A percentile compares a stretch with the other conserved stretches of the same genome.
These are phyloP conservation scores for Aquilaria malaccensis DNA, from an alignment of 345 rosid genomes.

Conservation along the genomic window DNA sequence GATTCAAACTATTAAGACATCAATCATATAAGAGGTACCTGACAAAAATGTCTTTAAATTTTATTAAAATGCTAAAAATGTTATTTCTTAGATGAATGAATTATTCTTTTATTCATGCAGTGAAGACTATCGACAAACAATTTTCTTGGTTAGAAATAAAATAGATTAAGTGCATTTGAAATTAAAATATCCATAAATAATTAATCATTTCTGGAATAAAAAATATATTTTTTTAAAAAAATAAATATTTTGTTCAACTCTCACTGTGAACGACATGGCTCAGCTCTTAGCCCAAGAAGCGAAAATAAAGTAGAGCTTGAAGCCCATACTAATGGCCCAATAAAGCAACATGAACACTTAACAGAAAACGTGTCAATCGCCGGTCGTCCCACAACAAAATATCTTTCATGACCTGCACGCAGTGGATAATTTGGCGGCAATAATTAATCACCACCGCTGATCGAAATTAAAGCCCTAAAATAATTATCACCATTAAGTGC, in stretches of 20 bases:
- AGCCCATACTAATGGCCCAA: too few species aligned
- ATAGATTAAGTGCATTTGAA: too few species aligned
- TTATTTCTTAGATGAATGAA: too few species aligned
- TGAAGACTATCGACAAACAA: too few species aligned
- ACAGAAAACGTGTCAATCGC: neutral
- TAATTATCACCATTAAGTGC: slow-evolving; percentile 5
- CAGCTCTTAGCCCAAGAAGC: neutral
- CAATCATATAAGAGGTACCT: too few species aligned
- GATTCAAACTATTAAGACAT: too few species aligned
- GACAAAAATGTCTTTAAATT: too few species aligned
- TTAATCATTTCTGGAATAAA: neutral
- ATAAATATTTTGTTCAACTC: neutral
- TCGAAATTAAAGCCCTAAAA: slow-evolving; percentile 1
- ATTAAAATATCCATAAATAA: neutral
- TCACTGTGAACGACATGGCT: too few species aligned
- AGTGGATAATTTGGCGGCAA: slow-evolving; percentile 31
- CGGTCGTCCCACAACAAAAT: neutral
- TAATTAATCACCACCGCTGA: slow-evolving; percentile 35
- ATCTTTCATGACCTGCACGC: neutral
- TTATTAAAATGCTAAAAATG: too few species aligned
- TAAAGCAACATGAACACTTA: too few species aligned
- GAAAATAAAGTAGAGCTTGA: neutral
- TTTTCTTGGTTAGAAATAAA: too few species aligned
- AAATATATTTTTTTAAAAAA: neutral
- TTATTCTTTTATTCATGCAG: too few species aligned